phyloP scores from a whole-genome alignment of 805 yeast species.

The Sugiyamaella mastotermitis region DNA sequence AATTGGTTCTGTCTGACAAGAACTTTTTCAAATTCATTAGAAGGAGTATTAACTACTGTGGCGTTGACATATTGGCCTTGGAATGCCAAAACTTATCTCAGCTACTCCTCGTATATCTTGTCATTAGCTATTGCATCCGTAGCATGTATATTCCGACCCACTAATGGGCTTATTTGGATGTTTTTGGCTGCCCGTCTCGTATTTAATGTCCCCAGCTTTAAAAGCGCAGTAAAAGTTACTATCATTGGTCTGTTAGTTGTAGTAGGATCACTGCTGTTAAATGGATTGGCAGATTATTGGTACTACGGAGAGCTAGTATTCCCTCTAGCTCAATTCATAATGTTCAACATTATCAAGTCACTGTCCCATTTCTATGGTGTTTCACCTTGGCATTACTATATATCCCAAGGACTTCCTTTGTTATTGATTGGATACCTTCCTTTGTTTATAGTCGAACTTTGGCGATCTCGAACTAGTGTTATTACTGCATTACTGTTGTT shows the following conservation, averaged over 20 bases:
- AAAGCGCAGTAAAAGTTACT: conserved; percentile 15
- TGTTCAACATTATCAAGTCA: conserved; percentile 70
- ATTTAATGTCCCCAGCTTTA: too few relatives aligned
- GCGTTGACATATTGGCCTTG: conserved; percentile 74
- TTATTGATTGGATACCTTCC: conserved; percentile 64
- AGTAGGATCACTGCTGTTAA: conserved; percentile 32
- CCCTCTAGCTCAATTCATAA: conserved; percentile 64
- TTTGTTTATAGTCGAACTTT: conserved; percentile 42
- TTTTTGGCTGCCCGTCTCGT: conserved; percentile 32
- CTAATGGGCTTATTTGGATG: conserved; percentile 74
- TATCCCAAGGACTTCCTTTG: conserved; percentile 77
- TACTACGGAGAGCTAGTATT: conserved; percentile 50
- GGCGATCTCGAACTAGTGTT: conserved; percentile 20
- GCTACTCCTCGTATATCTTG: conserved; percentile 18
- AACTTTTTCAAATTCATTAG: conserved; percentile 80
- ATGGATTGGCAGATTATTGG: conserved; percentile 45
- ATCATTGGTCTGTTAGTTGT: conserved; percentile 22
- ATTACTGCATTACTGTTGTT: conserved; percentile 31
- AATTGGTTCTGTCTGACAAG: conserved; percentile 79
- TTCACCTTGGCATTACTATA: conserved; percentile 79
- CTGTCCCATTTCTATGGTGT: conserved; percentile 79
- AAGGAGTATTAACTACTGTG: conserved; percentile 59
- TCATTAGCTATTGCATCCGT: conserved; percentile 50
- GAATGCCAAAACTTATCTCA: conserved; percentile 25
- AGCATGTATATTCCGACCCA: conserved; percentile 75